Evolutionary conservation across 306 rosid species (phyloP).

Genomic region (Clitoria ternatea): DNA sequence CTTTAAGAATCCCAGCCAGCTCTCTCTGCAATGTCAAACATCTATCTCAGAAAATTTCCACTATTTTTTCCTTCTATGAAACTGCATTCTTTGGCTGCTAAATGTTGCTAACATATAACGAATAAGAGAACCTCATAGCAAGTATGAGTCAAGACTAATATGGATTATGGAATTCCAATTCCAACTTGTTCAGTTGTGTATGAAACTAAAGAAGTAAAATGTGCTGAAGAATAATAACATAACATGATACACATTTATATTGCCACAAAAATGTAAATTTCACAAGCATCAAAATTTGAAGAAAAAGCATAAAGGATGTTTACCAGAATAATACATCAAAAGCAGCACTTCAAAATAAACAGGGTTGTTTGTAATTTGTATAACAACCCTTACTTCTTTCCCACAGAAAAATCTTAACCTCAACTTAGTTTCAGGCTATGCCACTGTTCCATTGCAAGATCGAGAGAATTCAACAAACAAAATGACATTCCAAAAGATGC

Average conservation of each 20-base stretch:
- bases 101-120: slow-evolving; percentile 4
- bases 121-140: too few species aligned
- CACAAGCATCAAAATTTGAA: not conserved
- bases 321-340: not conserved
- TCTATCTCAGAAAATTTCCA: slow-evolving; percentile 12
- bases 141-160: not conserved
- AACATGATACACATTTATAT: not conserved
- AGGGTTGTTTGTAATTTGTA: not conserved
- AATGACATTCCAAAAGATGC: not conserved
- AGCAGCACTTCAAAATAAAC: not conserved
- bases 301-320: not conserved
- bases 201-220: not conserved
- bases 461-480: slow-evolving; percentile 6
- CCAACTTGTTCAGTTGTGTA: not conserved
- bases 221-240: not conserved
- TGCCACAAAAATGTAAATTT: not conserved
- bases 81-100: not conserved
- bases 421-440: not conserved
- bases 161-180: too few species aligned
- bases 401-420: not conserved
- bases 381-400: not conserved
- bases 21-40: slow-evolving; percentile 57
- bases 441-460: not conserved
- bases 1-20: slow-evolving; percentile 70
- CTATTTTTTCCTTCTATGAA: not conserved